Evolutionary conservation across 2,329 filamentous ascomycete genomes (phyloP).

Genomic region (Colletotrichum magnum): DNA sequence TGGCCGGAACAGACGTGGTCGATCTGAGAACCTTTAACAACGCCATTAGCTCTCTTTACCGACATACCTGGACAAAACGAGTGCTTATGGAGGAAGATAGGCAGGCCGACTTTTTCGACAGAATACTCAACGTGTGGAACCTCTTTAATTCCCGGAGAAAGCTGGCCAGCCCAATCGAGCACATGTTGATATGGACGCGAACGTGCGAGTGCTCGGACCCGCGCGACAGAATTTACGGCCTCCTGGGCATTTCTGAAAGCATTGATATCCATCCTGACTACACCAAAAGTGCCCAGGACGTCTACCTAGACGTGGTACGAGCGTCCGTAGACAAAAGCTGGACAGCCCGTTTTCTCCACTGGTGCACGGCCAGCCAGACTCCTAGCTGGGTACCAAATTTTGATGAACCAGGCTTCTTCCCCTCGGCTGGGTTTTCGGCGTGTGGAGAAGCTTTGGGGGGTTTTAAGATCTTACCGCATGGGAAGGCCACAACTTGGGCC

Average conservation of each 20-base stretch:
- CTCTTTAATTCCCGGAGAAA: background rate
- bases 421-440: background rate
- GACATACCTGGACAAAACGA: background rate
- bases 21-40: background rate
- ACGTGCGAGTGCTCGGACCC: background rate
- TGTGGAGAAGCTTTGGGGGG: background rate
- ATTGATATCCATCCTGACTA: background rate
- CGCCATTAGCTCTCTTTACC: background rate
- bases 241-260: background rate
- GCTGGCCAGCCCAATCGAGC: background rate
- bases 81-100: background rate
- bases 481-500: background rate
- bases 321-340: background rate
- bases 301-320: background rate
- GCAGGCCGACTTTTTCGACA: background rate
- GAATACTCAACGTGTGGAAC: too few species aligned
- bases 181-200: too few species aligned
- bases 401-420: background rate
- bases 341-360: background rate
- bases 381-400: background rate
- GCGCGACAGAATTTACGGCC: background rate
- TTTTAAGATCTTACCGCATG: background rate
- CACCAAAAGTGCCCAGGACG: background rate
- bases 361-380: background rate
- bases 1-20: background rate